phyloP scores from a whole-genome alignment of 768 basidiomycete genomes.

The Psilocybe cubensis region DNA sequence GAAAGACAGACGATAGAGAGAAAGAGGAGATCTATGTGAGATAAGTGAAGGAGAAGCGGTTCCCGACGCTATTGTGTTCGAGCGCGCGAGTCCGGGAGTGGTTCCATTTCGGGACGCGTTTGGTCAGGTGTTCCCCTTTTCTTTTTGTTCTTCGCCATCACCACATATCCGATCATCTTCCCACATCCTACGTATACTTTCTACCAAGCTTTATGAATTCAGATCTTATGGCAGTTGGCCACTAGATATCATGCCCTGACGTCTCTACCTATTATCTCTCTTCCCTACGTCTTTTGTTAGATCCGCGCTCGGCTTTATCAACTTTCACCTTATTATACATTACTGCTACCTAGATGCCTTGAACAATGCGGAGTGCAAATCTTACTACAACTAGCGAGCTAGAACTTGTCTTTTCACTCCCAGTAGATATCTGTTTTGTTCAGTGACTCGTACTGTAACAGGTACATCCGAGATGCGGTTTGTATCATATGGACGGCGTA shows the following conservation, averaged over 20 bases:
- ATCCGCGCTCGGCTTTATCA: background rate
- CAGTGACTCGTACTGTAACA: too few relatives aligned
- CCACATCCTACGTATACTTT: background rate
- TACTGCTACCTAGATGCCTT: background rate
- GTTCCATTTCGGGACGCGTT: constrained; percentile 15
- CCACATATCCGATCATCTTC: constrained; percentile 14
- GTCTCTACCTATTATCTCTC: background rate
- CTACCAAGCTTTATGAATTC: background rate
- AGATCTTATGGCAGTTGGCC: background rate
- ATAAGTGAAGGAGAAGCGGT: constrained; percentile 3
- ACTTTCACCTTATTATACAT: constrained; percentile 1
- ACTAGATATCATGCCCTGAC: background rate
- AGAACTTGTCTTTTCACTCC: too few relatives aligned
- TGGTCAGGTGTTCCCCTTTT: constrained; percentile 21
- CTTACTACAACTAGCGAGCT: too few relatives aligned
- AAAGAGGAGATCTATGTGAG: background rate
- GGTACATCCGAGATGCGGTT: too few relatives aligned
- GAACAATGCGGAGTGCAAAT: background rate
- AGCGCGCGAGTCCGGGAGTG: constrained; percentile 14
- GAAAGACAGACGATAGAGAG: background rate
- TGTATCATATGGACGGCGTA: too few relatives aligned
- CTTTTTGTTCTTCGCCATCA: constrained; percentile 26
- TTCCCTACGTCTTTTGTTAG: background rate
- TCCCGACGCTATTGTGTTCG: constrained; percentile 22
- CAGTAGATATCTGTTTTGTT: too few relatives aligned